phyloP scores from a whole-genome alignment of 495 filamentous ascomycete genomes.

The Ramalina peruviana region DNA sequence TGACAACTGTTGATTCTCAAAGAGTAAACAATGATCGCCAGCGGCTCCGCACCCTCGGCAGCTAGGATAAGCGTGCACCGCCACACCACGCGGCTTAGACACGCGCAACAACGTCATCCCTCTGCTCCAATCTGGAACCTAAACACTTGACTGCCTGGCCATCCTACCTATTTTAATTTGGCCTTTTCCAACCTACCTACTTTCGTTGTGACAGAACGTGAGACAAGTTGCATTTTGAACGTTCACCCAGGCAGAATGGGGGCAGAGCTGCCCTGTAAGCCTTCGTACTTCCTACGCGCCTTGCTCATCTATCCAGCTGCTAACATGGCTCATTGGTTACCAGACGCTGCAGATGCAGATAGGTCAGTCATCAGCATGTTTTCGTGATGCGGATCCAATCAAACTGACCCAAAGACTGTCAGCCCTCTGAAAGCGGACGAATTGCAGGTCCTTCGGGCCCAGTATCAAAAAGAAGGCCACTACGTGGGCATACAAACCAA shows the following conservation, averaged over 20 bases:
- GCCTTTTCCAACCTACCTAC: neutral
- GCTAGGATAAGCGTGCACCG: neutral
- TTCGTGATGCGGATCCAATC: neutral
- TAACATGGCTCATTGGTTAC: constrained; percentile 6
- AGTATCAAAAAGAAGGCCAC: constrained; percentile 93
- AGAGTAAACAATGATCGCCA: constrained; percentile 14
- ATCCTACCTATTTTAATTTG: neutral
- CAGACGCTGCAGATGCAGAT: constrained; percentile 96
- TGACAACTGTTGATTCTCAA: neutral
- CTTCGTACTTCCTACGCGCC: neutral
- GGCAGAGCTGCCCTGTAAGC: constrained; percentile 61
- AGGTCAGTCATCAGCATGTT: constrained; percentile 40
- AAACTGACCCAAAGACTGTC: constrained; percentile 4
- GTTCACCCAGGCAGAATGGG: constrained; percentile 25
- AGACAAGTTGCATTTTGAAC: no score
- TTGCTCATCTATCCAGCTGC: neutral
- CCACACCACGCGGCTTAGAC: neutral
- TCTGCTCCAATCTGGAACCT: no score
- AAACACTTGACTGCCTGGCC: neutral
- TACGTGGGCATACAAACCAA: constrained; percentile 96
- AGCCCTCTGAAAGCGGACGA: constrained; percentile 82
- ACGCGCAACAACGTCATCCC: no score
- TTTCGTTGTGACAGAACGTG: no score
- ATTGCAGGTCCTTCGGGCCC: constrained; percentile 75
- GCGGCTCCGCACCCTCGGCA: neutral